Percentiles rank a stretch among this genome's conserved stretches.
These are phyloP conservation scores for Paraconiothyrium brasiliense DNA, from an alignment of 2,329 filamentous ascomycete genomes.

Conservation along the genomic window DNA sequence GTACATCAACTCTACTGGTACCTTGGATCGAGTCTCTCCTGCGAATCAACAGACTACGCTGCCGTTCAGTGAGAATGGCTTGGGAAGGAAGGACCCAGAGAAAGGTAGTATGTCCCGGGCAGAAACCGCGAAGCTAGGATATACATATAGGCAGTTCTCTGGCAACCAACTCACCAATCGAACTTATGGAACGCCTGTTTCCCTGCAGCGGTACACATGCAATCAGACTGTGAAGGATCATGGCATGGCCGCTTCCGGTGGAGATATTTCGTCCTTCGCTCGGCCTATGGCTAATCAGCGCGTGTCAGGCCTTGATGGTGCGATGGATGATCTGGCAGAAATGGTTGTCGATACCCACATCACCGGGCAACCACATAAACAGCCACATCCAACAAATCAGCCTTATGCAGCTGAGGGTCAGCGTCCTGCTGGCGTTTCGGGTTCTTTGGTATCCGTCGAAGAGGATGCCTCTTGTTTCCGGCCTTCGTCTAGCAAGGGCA, in stretches of 20 bases:
- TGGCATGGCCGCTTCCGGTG: conserved; percentile 19
- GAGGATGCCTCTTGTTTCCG: conserved; percentile 44
- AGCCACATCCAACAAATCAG: conserved; percentile 1
- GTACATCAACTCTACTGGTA: conserved; percentile 23
- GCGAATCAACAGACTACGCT: conserved; percentile 22
- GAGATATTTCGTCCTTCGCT: conserved; percentile 19
- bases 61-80: conserved; percentile 24
- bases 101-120: conserved; percentile 27
- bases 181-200: conserved; percentile 30
- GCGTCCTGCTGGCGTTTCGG: conserved; percentile 17
- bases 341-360: conserved; percentile 33
- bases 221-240: conserved; percentile 36
- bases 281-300: conserved; percentile 37
- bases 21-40: conserved; percentile 23
- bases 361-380: conserved; percentile 20
- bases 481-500: conserved; percentile 38
- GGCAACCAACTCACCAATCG: conserved; percentile 39
- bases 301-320: conserved; percentile 48
- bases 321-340: conserved; percentile 50
- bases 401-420: conserved; percentile 6
- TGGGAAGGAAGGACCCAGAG: conserved; percentile 25
- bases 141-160: conserved; percentile 31
- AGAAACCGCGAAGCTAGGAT: conserved; percentile 21
- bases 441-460: conserved; percentile 29
- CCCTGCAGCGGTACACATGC: conserved; percentile 33